A percentile compares a stretch with the other conserved stretches of the same genome.
phyloP scores from a whole-genome alignment of 139 green algal species.

The Haematococcus lacustris region DNA sequence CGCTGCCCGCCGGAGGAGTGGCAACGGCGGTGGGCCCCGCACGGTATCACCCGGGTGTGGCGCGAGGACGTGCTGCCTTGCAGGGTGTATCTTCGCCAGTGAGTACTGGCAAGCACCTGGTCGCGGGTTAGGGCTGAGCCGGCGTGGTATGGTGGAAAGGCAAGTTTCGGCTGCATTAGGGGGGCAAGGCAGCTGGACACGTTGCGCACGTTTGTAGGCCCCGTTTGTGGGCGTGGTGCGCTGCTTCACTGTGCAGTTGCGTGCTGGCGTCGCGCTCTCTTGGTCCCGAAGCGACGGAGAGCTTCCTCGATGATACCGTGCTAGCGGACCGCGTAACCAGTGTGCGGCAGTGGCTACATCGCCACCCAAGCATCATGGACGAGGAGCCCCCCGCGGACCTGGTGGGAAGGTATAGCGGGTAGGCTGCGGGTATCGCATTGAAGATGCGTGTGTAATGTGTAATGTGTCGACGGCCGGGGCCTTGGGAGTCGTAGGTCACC shows the following conservation, averaged over 20 bases:
- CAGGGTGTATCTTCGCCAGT: constrained; percentile 77
- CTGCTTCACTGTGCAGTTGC: neutral
- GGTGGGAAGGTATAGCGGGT: neutral
- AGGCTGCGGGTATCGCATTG: no score
- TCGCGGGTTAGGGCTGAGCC: neutral
- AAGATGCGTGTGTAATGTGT: no score
- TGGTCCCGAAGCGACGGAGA: neutral
- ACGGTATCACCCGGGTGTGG: constrained; percentile 68
- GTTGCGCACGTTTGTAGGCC: neutral
- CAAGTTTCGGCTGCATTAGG: no score
- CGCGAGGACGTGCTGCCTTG: constrained; percentile 36
- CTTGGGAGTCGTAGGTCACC: no score
- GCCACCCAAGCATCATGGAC: neutral
- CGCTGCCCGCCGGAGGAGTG: constrained; percentile 70
- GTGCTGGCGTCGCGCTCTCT: neutral
- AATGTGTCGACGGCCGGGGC: no score
- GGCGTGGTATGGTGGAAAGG: no score
- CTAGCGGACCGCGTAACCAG: neutral
- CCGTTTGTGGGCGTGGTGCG: neutral
- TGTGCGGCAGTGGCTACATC: neutral
- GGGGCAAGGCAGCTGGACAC: no score
- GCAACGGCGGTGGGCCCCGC: constrained; percentile 52
- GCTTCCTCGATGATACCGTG: neutral
- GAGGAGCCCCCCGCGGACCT: neutral
- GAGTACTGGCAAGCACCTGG: neutral